Evolutionary conservation across 768 basidiomycete species (phyloP), one percentile per base, ranked within the genome.

Genomic region (Dioszegia aurantiaca): DNA sequence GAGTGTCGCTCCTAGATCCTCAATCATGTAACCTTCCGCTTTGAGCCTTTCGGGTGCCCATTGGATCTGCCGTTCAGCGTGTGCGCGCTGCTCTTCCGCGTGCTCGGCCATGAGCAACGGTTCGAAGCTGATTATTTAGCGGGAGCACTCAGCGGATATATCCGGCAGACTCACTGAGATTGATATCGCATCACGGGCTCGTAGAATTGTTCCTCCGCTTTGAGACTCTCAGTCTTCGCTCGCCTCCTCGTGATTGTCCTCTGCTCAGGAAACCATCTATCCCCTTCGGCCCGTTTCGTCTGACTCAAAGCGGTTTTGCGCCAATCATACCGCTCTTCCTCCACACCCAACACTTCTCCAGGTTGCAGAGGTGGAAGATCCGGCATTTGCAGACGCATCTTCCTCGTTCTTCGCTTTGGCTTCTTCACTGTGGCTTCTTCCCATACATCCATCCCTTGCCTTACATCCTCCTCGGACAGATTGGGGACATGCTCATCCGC

Each of bases 1-100:
- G 11, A 24, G 14, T 26, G 24, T 55, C 12, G 82, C 87, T 16
- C 77, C 80, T 23, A 90, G 77, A 17, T 80, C 83, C 0, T 84
- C 85, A 30, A 91, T 68, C 51, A 84, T 83, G 66, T 88, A 90
- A 0, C 89, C 89, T 64, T 87, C 86, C n/a, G 81, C 78, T 62
- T 80, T 77, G 41, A 90, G 77, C 21, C 82, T 81, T 26, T 80
- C 78, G 3, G 86, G 56, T 11, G 83, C 79, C 89, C 89, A 90
- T 16, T 81, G 82, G 1, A 83, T 79, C 16, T 91, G 80, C 33
- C 89, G 83, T 60, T 87, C 80, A 48, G 80, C 80, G 23, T 88
- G 70, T 0, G 83, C 79, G 1, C 81, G 80, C 61, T 86, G 84
- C 37, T 82, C 83, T 65, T 87, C 84, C 0, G 78, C 80, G 70